These are phyloP conservation scores for Sporisorium sorghi DNA, from an alignment of 1,284 basidiomycete species.

Conservation along the genomic window DNA sequence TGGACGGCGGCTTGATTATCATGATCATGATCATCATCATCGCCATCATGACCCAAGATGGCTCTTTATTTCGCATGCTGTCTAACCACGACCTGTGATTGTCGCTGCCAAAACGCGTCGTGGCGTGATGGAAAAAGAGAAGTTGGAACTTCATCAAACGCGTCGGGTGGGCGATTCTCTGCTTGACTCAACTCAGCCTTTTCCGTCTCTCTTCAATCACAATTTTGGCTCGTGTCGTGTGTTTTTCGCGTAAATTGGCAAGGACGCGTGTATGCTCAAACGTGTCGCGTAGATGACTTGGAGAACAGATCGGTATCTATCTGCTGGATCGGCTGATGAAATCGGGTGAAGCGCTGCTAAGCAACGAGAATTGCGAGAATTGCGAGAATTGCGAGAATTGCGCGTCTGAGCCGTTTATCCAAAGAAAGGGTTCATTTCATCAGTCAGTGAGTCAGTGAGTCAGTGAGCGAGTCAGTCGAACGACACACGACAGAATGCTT, in stretches of 20 bases:
- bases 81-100: too few species aligned
- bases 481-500: neutral
- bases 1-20: too few species aligned
- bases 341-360: constrained; percentile 2
- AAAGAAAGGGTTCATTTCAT: too few species aligned
- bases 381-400: too few species aligned
- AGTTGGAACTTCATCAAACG: constrained; percentile 34
- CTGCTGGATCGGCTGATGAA: neutral
- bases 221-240: neutral
- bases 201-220: constrained; percentile 10
- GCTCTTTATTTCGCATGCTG: too few species aligned
- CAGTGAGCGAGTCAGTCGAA: neutral
- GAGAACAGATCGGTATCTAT: neutral
- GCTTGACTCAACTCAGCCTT: too few species aligned
- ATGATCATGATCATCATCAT: too few species aligned
- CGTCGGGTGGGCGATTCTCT: neutral
- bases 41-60: too few species aligned
- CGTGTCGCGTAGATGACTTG: constrained; percentile 45
- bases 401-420: constrained; percentile 1
- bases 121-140: constrained; percentile 11
- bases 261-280: constrained; percentile 8
- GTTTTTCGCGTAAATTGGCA: constrained; percentile 32
- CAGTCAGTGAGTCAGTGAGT: too few species aligned
- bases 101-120: constrained; percentile 1
- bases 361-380: too few species aligned